A percentile compares a stretch with the other conserved stretches of the same genome.
phyloP scores from a whole-genome alignment of 2,329 filamentous ascomycete species.

The Didymosphaeria variabile region DNA sequence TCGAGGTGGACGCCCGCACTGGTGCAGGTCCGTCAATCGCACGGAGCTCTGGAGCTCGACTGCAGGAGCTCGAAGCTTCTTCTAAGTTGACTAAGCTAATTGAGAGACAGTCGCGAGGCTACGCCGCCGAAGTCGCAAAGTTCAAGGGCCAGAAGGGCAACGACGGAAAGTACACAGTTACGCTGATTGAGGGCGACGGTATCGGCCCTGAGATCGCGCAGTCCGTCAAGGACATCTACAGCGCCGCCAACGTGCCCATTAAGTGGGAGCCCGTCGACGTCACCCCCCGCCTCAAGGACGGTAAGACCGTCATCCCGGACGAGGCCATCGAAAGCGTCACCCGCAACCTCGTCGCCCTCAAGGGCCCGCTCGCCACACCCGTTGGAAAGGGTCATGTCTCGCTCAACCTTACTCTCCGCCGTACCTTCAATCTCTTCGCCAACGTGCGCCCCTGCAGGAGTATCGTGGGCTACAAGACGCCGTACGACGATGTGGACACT shows the following conservation, averaged over 20 bases:
- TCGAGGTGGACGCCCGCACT: conserved; percentile 59
- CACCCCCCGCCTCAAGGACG: conserved; percentile 90
- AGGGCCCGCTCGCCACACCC: conserved; percentile 97
- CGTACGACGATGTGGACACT: conserved; percentile 96
- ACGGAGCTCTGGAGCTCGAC: conserved; percentile 6
- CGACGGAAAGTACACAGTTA: conserved; percentile 94
- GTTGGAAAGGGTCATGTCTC: conserved; percentile 99
- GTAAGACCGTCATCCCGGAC: conserved; percentile 93
- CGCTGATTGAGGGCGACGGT: conserved; percentile 97
- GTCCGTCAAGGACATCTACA: conserved; percentile 98
- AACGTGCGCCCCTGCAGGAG: conserved; percentile 98
- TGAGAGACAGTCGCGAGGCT: conserved; percentile 10
- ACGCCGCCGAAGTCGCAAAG: conserved; percentile 72
- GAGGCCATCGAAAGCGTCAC: conserved; percentile 92
- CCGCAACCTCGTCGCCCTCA: conserved; percentile 96
- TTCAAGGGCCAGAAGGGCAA: conserved; percentile 91
- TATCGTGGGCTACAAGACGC: conserved; percentile 96
- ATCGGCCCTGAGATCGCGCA: conserved; percentile 98
- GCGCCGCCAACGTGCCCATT: conserved; percentile 92
- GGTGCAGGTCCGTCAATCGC: conserved; percentile 63
- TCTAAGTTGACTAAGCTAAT: not conserved
- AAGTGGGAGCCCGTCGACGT: conserved; percentile 98
- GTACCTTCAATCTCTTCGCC: conserved; percentile 99
- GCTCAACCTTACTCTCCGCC: conserved; percentile 96
- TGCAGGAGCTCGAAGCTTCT: not conserved